These are phyloP conservation scores for Xylariaceae sp. DNA, from an alignment of 2,329 filamentous ascomycete genomes.

Conservation along the genomic window DNA sequence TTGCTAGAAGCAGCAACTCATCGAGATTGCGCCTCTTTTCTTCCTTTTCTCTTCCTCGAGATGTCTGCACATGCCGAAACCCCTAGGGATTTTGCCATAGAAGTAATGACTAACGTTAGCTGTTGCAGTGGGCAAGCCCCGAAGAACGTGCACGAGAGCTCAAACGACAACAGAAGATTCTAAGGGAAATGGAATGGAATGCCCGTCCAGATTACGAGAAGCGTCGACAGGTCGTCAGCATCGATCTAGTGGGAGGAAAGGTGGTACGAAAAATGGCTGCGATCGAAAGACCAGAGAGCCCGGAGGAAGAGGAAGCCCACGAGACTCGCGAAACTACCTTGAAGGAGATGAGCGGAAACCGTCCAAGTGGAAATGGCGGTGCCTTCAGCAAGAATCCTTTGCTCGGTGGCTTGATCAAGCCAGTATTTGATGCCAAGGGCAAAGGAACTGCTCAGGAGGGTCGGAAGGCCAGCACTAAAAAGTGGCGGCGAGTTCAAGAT, in stretches of 20 bases:
- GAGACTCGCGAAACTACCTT: slow-evolving; percentile 29
- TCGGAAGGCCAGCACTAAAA: slow-evolving; percentile 51
- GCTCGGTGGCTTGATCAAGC: slow-evolving; percentile 69
- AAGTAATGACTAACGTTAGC: background rate
- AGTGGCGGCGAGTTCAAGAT: slow-evolving; percentile 68
- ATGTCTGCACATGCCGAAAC: background rate
- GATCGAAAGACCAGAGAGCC: slow-evolving; percentile 63
- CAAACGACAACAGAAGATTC: slow-evolving; percentile 82
- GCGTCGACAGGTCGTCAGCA: slow-evolving; percentile 80
- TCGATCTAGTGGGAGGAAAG: slow-evolving; percentile 80
- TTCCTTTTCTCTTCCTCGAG: background rate
- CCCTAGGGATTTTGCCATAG: no score
- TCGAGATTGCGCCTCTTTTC: background rate
- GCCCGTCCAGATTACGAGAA: slow-evolving; percentile 88
- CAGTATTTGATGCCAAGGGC: slow-evolving; percentile 62
- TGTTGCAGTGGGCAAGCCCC: slow-evolving; percentile 73
- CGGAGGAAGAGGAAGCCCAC: slow-evolving; percentile 52
- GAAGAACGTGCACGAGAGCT: slow-evolving; percentile 83
- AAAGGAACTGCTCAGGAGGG: slow-evolving; percentile 55
- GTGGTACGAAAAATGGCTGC: slow-evolving; percentile 76
- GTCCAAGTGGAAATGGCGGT: slow-evolving; percentile 51
- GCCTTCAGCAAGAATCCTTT: slow-evolving; percentile 75
- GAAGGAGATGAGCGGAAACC: slow-evolving; percentile 47
- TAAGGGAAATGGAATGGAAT: slow-evolving; percentile 88
- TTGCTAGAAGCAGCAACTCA: background rate